Evolutionary conservation across 2,329 filamentous ascomycete species (phyloP).

Genomic region (Zalaria obscura): DNA sequence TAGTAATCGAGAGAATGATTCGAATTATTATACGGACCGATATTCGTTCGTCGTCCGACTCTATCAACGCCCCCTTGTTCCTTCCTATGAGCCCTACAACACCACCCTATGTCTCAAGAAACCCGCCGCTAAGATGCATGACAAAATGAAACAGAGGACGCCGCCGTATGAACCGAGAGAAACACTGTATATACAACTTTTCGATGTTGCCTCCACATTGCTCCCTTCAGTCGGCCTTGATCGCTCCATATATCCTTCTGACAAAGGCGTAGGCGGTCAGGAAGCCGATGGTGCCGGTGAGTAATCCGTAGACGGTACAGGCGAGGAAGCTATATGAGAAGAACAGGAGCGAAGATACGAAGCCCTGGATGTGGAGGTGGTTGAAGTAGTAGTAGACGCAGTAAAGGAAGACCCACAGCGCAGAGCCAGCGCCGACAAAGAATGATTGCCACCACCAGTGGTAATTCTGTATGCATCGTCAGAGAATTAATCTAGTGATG

Average conservation of each 20-base stretch:
- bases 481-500: not conserved
- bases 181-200: not conserved
- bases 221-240: slow-evolving; percentile 20
- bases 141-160: not conserved
- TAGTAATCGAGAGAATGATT: no score
- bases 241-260: slow-evolving; percentile 55
- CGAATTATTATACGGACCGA: no score
- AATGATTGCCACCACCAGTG: slow-evolving; percentile 92
- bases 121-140: not conserved
- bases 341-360: slow-evolving; percentile 67
- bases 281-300: slow-evolving; percentile 76
- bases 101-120: no score
- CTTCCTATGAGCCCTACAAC: no score
- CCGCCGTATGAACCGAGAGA: not conserved
- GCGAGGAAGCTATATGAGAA: slow-evolving; percentile 76
- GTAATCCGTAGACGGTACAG: slow-evolving; percentile 64
- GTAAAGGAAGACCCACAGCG: slow-evolving; percentile 71
- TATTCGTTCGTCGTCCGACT: no score
- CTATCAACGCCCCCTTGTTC: no score
- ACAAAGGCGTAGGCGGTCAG: slow-evolving; percentile 75
- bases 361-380: slow-evolving; percentile 67
- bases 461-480: slow-evolving; percentile 46
- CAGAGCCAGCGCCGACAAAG: slow-evolving; percentile 59
- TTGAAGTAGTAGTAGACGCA: slow-evolving; percentile 73
- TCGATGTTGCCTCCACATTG: not conserved